Evolutionary conservation across 2,329 filamentous ascomycete species (phyloP).

Genomic region (Colletotrichum sp.): DNA sequence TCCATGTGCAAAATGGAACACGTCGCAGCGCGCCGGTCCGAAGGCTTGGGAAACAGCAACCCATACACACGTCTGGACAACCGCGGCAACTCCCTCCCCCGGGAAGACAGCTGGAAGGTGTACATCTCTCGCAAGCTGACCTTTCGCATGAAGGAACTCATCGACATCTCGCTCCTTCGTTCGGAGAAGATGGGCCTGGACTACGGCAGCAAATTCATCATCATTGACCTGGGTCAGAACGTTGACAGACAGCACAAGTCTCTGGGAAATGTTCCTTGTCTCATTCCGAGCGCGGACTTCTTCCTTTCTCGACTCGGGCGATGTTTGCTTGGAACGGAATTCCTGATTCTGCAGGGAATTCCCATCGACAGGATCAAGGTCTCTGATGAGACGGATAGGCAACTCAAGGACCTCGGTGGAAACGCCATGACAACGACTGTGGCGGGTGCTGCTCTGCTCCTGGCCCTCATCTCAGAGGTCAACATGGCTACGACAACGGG

Average conservation of each 20-base stretch:
- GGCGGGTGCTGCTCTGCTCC: slow-evolving; percentile 66
- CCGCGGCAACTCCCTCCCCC: slow-evolving; percentile 52
- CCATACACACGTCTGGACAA: slow-evolving; percentile 67
- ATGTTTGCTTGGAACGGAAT: slow-evolving; percentile 66
- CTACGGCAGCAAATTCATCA: slow-evolving; percentile 43
- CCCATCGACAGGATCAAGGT: slow-evolving; percentile 67
- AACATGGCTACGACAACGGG: neutral
- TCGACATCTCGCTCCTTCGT: slow-evolving; percentile 67
- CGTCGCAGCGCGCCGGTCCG: slow-evolving; percentile 52
- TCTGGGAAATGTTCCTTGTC: slow-evolving; percentile 67
- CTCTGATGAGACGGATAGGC: slow-evolving; percentile 63
- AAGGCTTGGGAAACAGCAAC: slow-evolving; percentile 56
- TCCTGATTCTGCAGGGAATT: slow-evolving; percentile 71
- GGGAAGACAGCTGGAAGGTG: slow-evolving; percentile 58
- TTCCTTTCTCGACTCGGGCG: slow-evolving; percentile 66
- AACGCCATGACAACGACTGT: slow-evolving; percentile 83
- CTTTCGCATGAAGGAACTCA: slow-evolving; percentile 67
- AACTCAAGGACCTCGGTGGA: slow-evolving; percentile 74
- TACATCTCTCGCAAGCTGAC: slow-evolving; percentile 56
- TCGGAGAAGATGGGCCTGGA: slow-evolving; percentile 58
- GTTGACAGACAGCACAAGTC: slow-evolving; percentile 63
- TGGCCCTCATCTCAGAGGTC: slow-evolving; percentile 54
- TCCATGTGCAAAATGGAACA: slow-evolving; percentile 65
- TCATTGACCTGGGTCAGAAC: slow-evolving; percentile 75
- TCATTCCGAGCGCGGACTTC: slow-evolving; percentile 69